Evolutionary conservation across 2,329 filamentous ascomycete species (phyloP).

Genomic region (Tolypocladium tropicale): DNA sequence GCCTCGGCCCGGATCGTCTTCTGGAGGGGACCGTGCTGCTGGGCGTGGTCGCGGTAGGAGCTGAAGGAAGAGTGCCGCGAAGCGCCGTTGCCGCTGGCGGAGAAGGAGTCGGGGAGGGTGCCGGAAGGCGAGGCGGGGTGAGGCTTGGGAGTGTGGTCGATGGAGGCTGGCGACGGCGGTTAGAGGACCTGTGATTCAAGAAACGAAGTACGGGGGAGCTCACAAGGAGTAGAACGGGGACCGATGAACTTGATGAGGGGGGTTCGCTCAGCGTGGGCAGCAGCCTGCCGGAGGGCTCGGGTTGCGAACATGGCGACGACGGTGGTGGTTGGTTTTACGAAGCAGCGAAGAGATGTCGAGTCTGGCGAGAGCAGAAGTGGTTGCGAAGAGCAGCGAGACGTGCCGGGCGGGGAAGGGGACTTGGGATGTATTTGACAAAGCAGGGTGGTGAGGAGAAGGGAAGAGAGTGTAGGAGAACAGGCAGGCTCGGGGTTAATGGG

Average conservation of each 20-base stretch:
- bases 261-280: constrained; percentile 47
- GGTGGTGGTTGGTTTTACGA: neutral
- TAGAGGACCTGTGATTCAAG: neutral
- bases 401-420: neutral
- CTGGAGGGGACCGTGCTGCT: constrained; percentile 67
- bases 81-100: constrained; percentile 20
- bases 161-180: constrained; percentile 38
- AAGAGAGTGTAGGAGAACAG: too few species aligned
- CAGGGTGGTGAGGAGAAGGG: neutral
- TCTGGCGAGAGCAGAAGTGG: neutral
- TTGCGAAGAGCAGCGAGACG: neutral
- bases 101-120: constrained; percentile 47
- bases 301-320: constrained; percentile 41
- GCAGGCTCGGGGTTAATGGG: too few species aligned
- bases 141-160: constrained; percentile 64
- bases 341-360: neutral
- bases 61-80: constrained; percentile 55
- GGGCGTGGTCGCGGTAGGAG: constrained; percentile 66
- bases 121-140: constrained; percentile 63
- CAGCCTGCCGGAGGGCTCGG: constrained; percentile 46
- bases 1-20: constrained; percentile 35
- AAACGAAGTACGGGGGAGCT: neutral
- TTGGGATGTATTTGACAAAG: neutral
- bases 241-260: constrained; percentile 54
- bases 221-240: constrained; percentile 48